Evolutionary conservation across 768 basidiomycete genomes (phyloP).

Genomic region (Hygrophorus pudorinus): DNA sequence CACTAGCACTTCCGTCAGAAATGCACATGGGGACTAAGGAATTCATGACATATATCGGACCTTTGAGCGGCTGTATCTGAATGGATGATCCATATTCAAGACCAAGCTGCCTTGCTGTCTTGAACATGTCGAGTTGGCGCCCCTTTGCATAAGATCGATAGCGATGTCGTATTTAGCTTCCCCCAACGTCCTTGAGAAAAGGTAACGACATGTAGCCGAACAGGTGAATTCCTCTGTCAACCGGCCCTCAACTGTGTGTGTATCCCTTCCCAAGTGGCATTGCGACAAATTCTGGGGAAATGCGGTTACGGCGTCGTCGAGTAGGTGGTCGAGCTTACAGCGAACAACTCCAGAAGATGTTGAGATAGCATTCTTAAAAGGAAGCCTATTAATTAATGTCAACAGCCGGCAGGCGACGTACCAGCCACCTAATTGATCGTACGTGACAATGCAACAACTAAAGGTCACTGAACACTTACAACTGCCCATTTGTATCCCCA

Average conservation of each 20-base stretch:
- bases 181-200: background rate
- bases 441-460: background rate
- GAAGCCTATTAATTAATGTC: background rate
- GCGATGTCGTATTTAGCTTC: background rate
- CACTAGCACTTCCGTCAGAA: too few relatives aligned
- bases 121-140: too few relatives aligned
- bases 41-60: too few relatives aligned
- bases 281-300: slow-evolving; percentile 16
- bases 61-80: too few relatives aligned
- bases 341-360: slow-evolving; percentile 15
- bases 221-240: slow-evolving; percentile 6
- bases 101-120: too few relatives aligned
- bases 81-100: too few relatives aligned
- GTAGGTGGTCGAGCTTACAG: slow-evolving; percentile 6
- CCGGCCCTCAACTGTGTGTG: slow-evolving; percentile 17
- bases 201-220: background rate
- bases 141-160: too few relatives aligned
- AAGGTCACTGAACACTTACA: slow-evolving; percentile 7
- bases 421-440: slow-evolving; percentile 10
- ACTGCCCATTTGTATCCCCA: slow-evolving; percentile 7
- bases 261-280: slow-evolving; percentile 15
- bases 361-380: slow-evolving; percentile 15
- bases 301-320: background rate
- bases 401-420: slow-evolving; percentile 5
- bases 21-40: too few relatives aligned